These are phyloP conservation scores for Staphylotrichum tortipilum DNA, from an alignment of 495 filamentous ascomycete species.

Conservation along the genomic window DNA sequence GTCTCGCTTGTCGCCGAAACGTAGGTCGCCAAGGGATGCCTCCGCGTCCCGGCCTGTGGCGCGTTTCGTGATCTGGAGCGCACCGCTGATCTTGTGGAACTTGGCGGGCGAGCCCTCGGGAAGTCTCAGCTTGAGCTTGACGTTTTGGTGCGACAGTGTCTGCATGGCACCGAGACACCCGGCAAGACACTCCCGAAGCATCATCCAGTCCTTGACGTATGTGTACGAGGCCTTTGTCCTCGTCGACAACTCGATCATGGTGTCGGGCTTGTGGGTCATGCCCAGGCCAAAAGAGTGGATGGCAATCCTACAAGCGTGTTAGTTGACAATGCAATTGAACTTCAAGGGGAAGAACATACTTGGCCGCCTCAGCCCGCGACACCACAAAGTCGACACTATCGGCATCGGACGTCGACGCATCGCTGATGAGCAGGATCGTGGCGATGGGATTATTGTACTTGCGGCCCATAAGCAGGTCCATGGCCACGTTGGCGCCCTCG, in stretches of 20 bases:
- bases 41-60: constrained; percentile 96
- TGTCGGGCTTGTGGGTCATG: constrained; percentile 96
- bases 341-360: constrained; percentile 46
- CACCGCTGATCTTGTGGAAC: constrained; percentile 97
- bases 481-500: constrained; percentile 95
- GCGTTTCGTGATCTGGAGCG: constrained; percentile 92
- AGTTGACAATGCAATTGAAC: neutral
- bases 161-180: constrained; percentile 93
- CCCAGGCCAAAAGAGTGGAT: constrained; percentile 97
- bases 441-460: constrained; percentile 95
- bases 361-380: constrained; percentile 94
- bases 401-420: constrained; percentile 92
- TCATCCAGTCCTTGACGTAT: constrained; percentile 99
- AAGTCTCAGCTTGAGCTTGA: constrained; percentile 87
- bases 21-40: constrained; percentile 81
- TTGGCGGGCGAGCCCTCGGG: constrained; percentile 96
- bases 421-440: constrained; percentile 94
- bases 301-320: constrained; percentile 53
- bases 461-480: constrained; percentile 97
- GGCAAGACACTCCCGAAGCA: constrained; percentile 93
- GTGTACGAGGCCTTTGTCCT: constrained; percentile 95
- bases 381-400: constrained; percentile 98
- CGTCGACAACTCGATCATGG: constrained; percentile 94
- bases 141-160: constrained; percentile 96
- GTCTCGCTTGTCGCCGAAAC: constrained; percentile 96